A percentile compares a stretch with the other conserved stretches of the same genome.
Evolutionary conservation across 805 yeast species (phyloP).

Genomic region (Clavispora carvajalis): DNA sequence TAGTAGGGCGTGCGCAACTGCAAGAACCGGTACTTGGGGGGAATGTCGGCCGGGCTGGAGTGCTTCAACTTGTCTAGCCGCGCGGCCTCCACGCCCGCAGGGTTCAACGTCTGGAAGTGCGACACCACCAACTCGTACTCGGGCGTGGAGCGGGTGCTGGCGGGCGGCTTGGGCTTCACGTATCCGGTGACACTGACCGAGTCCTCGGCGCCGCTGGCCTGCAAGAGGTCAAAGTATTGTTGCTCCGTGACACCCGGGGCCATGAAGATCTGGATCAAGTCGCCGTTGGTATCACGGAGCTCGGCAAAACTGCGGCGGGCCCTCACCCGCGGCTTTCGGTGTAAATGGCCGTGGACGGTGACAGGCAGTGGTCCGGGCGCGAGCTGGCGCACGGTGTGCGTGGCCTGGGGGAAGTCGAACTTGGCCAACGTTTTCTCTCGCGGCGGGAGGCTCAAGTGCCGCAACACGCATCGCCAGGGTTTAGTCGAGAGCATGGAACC

Average conservation of each 20-base stretch:
- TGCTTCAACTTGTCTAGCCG: slow-evolving; percentile 59
- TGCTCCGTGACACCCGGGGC: slow-evolving; percentile 38
- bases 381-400: slow-evolving; percentile 19
- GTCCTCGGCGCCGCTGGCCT: slow-evolving; percentile 62
- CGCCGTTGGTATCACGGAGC: slow-evolving; percentile 70
- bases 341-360: slow-evolving; percentile 78
- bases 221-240: slow-evolving; percentile 34
- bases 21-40: slow-evolving; percentile 75
- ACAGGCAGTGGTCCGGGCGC: slow-evolving; percentile 24
- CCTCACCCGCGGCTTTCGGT: slow-evolving; percentile 64
- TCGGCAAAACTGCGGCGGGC: slow-evolving; percentile 70
- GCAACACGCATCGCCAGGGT: not conserved
- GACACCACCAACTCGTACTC: slow-evolving; percentile 57
- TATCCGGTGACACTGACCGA: slow-evolving; percentile 63
- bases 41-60: slow-evolving; percentile 49
- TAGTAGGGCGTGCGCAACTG: slow-evolving; percentile 62
- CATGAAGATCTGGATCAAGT: slow-evolving; percentile 46
- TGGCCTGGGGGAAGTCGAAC: slow-evolving; percentile 33
- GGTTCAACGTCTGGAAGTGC: slow-evolving; percentile 53
- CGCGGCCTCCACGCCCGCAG: slow-evolving; percentile 59
- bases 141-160: slow-evolving; percentile 5
- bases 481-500: not conserved
- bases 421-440: slow-evolving; percentile 19
- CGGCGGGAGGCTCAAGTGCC: slow-evolving; percentile 1
- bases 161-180: slow-evolving; percentile 24